Evolutionary conservation across 257 asterid species (phyloP).

Genomic region (Gentiana macrophylla): DNA sequence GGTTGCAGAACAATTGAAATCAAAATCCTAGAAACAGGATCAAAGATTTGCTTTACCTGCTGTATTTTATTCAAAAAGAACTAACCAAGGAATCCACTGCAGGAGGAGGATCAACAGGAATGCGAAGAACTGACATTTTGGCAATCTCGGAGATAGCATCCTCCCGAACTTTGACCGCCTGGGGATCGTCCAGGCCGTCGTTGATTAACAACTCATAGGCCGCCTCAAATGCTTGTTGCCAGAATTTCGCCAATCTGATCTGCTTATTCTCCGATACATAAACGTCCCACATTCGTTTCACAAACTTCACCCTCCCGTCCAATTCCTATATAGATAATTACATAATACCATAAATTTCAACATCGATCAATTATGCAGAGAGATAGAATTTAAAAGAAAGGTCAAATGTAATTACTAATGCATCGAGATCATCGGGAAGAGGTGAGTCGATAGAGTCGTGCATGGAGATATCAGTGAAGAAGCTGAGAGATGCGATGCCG

Average conservation of each 20-base stretch:
- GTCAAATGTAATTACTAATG: slow-evolving; percentile 31
- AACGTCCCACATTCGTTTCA: slow-evolving; percentile 94
- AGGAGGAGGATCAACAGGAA: slow-evolving; percentile 48
- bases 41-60: too few relatives aligned
- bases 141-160: slow-evolving; percentile 81
- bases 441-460: slow-evolving; percentile 20
- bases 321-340: slow-evolving; percentile 40
- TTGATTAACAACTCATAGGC: slow-evolving; percentile 80
- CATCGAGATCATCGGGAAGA: slow-evolving; percentile 48
- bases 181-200: slow-evolving; percentile 48
- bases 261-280: slow-evolving; percentile 53
- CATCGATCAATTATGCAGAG: neutral
- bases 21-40: too few relatives aligned
- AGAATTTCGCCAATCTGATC: slow-evolving; percentile 55
- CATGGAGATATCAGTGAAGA: slow-evolving; percentile 51
- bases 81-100: slow-evolving; percentile 53
- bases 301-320: slow-evolving; percentile 94
- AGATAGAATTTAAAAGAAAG: neutral
- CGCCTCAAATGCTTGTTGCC: slow-evolving; percentile 91
- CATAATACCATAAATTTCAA: neutral
- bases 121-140: slow-evolving; percentile 50
- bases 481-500: slow-evolving; percentile 71
- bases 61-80: slow-evolving; percentile 2
- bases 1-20: neutral
- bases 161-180: slow-evolving; percentile 30